Evolutionary conservation across 1,139 yeast genomes (phyloP), one percentile per base, ranked within the genome.

Genomic region (Nadsonia starkeyi-henricii): DNA sequence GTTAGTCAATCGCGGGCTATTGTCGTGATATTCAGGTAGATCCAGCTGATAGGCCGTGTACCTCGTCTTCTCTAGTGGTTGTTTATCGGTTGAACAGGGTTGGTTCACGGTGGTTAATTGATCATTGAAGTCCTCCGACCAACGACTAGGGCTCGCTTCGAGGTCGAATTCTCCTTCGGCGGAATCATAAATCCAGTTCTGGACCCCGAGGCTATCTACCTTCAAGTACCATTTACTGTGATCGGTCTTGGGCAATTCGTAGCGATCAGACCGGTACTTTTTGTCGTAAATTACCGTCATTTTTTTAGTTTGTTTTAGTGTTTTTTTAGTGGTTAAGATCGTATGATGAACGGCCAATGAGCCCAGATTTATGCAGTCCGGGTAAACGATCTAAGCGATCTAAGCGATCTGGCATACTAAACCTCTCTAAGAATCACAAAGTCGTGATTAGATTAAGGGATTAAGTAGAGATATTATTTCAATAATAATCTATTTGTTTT

Each of bases 131-230:
- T 33, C 17, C 9, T 33, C 39, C 4, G 39, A 33, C 39, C 39
- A 33, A 33, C 17, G 15, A 33, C 17, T 33, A 33, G 39, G 17
- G 17, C 39, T 13, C 3, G 64, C 62, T 13, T 60, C 58, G n/a
- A 50, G 49, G 12, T 41, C 49, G 37, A 50, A 47, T 4, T 71
- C 73, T 7, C 57, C 55, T 1, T 54, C 53, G 9, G 67, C 58
- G 7, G 68, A 72, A 20, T 79, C 58, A 62, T 85, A 91, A 37
- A 76, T 79, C 98, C 98, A 91, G 47, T 75, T 73, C 58, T 85
- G 86, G 20, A 85, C 73, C 15, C 97, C 98, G 21, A 82, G 66
- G 33, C 75, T 74, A 51, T 81, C 82, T 0, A 84, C 75, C 20
- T 75, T 64, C 42, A 91, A 70, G 54, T 95, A 71, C 98, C 98